Evolutionary conservation across 2,329 filamentous ascomycete species (phyloP), one percentile per base, ranked within the genome.

Genomic region (Ophiostoma ulmi): DNA sequence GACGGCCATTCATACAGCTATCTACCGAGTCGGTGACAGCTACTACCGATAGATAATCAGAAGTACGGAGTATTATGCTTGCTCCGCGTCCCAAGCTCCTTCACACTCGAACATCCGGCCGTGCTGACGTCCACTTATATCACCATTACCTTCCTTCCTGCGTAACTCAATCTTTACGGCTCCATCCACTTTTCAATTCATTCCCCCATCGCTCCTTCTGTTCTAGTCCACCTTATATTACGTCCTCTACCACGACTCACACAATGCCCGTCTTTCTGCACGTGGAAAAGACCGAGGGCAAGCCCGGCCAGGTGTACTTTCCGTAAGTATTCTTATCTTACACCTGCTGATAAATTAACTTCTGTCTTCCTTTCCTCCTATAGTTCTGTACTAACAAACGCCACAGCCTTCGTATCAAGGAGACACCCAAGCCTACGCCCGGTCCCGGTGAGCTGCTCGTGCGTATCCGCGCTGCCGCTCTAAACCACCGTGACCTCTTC

Each of bases 401-500:
- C n/a, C 20, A 55, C 36, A 89, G 87, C 13, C 83, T 91, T 65
- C 80, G 86, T 74, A 78, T 91, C 70, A 87, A 87, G 73, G 82
- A 88, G 44, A 80, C 90, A 20, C 85, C 89, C 70, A 83, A 85
- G 73, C 90, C 90, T 36, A 83, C 82, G 1, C 90, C 90, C 0
- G 85, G 87, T 36, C 85, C 86, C 20, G 83, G 83, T 73, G 86
- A 97, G 78, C 83, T 97, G 74, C 83, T 96, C 7, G 83, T 98
- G 73, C 88, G 87, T 76, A 83, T 98, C 77, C 86, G 87, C 48
- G 91, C 93, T 69, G 91, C 90, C 1, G 91, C 94, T 17, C 88
- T 98, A 68, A 98, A 98, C 83, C 95, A 98, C 82, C 91, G 94
- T 76, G 95, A 98, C 80, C 88, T 97, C 75, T 98, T 97, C 82